Percentiles rank a stretch among this genome's conserved stretches.
Evolutionary conservation across 257 asterid species (phyloP).

Genomic region (Mentha longifolia): DNA sequence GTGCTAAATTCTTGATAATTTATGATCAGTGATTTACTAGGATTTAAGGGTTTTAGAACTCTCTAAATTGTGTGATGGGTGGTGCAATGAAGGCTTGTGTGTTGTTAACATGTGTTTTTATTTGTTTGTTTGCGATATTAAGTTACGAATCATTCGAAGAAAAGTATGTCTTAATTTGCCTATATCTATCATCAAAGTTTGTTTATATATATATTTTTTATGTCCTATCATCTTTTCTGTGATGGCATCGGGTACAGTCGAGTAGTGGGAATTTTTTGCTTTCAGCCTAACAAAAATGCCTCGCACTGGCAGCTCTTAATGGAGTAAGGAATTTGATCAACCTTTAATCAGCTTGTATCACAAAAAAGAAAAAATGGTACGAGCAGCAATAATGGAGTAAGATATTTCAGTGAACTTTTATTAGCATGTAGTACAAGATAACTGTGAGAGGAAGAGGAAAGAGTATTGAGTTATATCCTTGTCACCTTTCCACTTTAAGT

Average conservation of each 20-base stretch:
- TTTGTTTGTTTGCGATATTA: no score
- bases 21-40: neutral
- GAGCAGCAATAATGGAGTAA: neutral
- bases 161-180: neutral
- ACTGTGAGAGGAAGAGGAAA: neutral
- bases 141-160: neutral
- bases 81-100: no score
- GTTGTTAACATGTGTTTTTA: no score
- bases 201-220: neutral
- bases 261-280: neutral
- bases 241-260: no score
- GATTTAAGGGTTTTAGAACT: neutral
- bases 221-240: neutral
- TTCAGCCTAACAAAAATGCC: neutral
- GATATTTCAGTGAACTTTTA: neutral
- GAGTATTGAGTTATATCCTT: neutral
- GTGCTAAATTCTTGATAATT: no score
- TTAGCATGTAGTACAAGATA: neutral
- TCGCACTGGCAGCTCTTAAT: neutral
- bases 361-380: neutral
- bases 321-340: neutral
- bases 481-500: slow-evolving; percentile 1
- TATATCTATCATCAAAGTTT: neutral
- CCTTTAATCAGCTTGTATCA: neutral
- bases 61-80: neutral